phyloP scores from a whole-genome alignment of 768 basidiomycete species.

The Aureoboletus auriporus region DNA sequence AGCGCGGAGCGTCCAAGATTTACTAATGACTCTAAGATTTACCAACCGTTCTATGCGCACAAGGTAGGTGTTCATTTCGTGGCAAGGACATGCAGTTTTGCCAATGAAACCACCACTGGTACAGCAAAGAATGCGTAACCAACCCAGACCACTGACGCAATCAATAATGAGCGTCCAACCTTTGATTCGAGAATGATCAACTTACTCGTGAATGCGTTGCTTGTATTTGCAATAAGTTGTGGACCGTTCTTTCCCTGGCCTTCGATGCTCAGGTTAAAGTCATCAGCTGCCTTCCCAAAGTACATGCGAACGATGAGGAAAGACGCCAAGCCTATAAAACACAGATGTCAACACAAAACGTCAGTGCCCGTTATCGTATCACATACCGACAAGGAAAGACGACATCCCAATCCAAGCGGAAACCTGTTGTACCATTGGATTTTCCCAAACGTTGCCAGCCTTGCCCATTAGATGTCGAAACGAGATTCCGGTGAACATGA shows the following conservation, averaged over 20 bases:
- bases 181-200: slow-evolving; percentile 10
- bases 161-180: slow-evolving; percentile 1
- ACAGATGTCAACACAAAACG: background rate
- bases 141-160: slow-evolving; percentile 65
- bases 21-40: background rate
- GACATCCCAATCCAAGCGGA: slow-evolving; percentile 75
- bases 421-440: slow-evolving; percentile 50
- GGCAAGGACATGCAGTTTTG: slow-evolving; percentile 61
- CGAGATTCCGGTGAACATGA: slow-evolving; percentile 61
- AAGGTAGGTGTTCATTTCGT: slow-evolving; percentile 30
- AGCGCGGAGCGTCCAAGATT: background rate
- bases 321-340: slow-evolving; percentile 52
- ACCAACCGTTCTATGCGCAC: background rate
- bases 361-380: background rate
- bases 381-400: slow-evolving; percentile 69
- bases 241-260: slow-evolving; percentile 52
- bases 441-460: slow-evolving; percentile 46
- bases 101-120: slow-evolving; percentile 63
- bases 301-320: slow-evolving; percentile 76
- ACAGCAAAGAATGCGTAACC: slow-evolving; percentile 72
- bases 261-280: slow-evolving; percentile 65
- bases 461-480: slow-evolving; percentile 64
- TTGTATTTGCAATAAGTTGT: slow-evolving; percentile 54
- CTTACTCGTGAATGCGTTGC: slow-evolving; percentile 76
- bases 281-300: slow-evolving; percentile 75